Evolutionary conservation across 1,284 basidiomycete genomes (phyloP).

Genomic region (Moesziomyces globuligerus): DNA sequence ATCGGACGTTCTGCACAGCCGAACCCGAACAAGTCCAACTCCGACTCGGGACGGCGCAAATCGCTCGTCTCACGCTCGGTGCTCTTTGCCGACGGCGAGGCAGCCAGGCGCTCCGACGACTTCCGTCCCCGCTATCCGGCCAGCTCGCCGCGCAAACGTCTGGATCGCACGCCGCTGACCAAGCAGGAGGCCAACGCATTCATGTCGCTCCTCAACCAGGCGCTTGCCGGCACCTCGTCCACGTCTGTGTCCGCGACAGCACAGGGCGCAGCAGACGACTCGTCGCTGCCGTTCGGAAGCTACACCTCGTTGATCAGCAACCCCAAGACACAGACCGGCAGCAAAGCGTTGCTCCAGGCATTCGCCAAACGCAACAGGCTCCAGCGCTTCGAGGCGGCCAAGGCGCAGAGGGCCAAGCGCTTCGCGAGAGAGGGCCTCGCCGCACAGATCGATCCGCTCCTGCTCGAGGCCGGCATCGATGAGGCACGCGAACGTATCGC

Average conservation of each 20-base stretch:
- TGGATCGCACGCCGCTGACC: slow-evolving; percentile 34
- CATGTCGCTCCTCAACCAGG: slow-evolving; percentile 33
- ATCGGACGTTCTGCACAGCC: not conserved
- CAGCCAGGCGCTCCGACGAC: slow-evolving; percentile 18
- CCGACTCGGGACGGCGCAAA: slow-evolving; percentile 5
- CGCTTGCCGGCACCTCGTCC: slow-evolving; percentile 20
- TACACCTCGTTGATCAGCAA: slow-evolving; percentile 38
- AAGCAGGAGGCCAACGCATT: slow-evolving; percentile 44
- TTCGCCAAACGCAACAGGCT: slow-evolving; percentile 36
- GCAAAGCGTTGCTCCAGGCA: slow-evolving; percentile 22
- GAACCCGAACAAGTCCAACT: not conserved
- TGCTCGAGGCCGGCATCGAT: slow-evolving; percentile 48
- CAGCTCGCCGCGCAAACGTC: slow-evolving; percentile 10
- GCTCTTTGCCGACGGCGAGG: slow-evolving; percentile 36
- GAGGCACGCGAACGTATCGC: slow-evolving; percentile 41
- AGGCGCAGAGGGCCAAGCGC: slow-evolving; percentile 15
- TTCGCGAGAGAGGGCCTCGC: slow-evolving; percentile 40
- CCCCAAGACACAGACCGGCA: slow-evolving; percentile 19
- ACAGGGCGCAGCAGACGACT: slow-evolving; percentile 1
- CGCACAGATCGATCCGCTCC: slow-evolving; percentile 21
- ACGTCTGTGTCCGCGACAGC: not conserved
- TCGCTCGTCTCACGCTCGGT: slow-evolving; percentile 30
- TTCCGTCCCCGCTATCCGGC: slow-evolving; percentile 12
- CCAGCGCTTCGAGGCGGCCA: slow-evolving; percentile 19
- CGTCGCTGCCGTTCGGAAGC: slow-evolving; percentile 27